Conservation (phyloP, 2,329 filamentous ascomycete species). For the Microdochium bolleyi region DNA sequence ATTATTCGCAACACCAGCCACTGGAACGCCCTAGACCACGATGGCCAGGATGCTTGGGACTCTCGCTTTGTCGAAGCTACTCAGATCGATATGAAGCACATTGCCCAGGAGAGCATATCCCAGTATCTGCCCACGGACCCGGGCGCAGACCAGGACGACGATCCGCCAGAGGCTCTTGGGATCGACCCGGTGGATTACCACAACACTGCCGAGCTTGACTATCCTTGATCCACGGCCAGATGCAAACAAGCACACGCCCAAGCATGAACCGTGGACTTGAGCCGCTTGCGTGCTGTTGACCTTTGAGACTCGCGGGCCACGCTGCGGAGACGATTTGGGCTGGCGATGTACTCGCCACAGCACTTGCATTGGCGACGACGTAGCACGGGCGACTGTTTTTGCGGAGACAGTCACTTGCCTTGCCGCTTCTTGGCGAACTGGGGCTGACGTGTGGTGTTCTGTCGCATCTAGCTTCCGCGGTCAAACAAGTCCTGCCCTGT, state of each 20-base stretch:
- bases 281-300: no score
- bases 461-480: constrained; percentile 69
- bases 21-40: constrained; percentile 12
- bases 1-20: constrained; percentile 10
- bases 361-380: not conserved
- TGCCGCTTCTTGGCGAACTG: constrained; percentile 15
- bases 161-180: constrained; percentile 19
- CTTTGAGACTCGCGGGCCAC: no score
- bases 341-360: not conserved
- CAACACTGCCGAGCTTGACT: not conserved
- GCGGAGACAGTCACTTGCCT: constrained; percentile 13
- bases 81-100: constrained; percentile 3
- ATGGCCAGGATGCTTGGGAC: constrained; percentile 9
- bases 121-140: constrained; percentile 11
- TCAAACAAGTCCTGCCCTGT: constrained; percentile 77
- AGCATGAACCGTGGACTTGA: no score
- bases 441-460: constrained; percentile 28
- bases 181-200: constrained; percentile 12
- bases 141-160: constrained; percentile 11
- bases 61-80: constrained; percentile 8
- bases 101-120: constrained; percentile 8
- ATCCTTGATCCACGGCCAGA: not conserved
- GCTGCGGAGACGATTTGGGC: not conserved
- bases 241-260: no score
- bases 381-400: constrained; percentile 10